Evolutionary conservation across 768 basidiomycete genomes (phyloP).

Genomic region (Lyophyllum atratum): DNA sequence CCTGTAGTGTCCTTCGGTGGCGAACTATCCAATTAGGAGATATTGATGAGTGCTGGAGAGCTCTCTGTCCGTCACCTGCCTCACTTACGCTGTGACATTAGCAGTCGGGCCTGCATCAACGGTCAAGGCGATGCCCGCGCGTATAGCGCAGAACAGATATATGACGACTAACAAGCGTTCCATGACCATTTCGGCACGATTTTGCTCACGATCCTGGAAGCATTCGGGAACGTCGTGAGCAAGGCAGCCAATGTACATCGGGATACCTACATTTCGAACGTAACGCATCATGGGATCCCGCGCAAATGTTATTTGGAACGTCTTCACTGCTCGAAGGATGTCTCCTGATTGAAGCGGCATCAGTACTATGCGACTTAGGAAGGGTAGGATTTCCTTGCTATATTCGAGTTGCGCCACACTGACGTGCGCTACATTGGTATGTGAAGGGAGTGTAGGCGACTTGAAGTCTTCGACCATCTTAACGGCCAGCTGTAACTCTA

Average conservation of each 20-base stretch:
- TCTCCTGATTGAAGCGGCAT: not conserved
- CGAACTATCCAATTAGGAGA: not conserved
- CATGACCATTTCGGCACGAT: not conserved
- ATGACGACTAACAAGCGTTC: slow-evolving; percentile 3
- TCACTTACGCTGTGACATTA: slow-evolving; percentile 22
- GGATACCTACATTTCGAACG: slow-evolving; percentile 11
- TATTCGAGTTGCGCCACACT: not conserved
- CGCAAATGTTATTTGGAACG: slow-evolving; percentile 15
- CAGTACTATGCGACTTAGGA: not conserved
- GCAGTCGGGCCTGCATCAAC: slow-evolving; percentile 23
- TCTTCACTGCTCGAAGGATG: slow-evolving; percentile 19
- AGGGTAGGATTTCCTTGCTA: not conserved
- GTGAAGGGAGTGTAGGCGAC: not conserved
- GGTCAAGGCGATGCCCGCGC: slow-evolving; percentile 24
- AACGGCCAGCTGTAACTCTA: not conserved
- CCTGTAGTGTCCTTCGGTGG: not conserved
- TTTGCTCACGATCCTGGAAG: slow-evolving; percentile 6
- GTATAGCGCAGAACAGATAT: slow-evolving; percentile 18
- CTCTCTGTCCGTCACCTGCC: not conserved
- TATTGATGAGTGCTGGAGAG: not conserved
- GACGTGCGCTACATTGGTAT: not conserved
- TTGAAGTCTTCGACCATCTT: not conserved
- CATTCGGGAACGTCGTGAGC: not conserved
- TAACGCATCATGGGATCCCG: slow-evolving; percentile 23
- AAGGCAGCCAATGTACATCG: not conserved